Evolutionary conservation across 2,329 filamentous ascomycete species (phyloP), one percentile per base, ranked within the genome.

Genomic region (Aspergillus flavus): DNA sequence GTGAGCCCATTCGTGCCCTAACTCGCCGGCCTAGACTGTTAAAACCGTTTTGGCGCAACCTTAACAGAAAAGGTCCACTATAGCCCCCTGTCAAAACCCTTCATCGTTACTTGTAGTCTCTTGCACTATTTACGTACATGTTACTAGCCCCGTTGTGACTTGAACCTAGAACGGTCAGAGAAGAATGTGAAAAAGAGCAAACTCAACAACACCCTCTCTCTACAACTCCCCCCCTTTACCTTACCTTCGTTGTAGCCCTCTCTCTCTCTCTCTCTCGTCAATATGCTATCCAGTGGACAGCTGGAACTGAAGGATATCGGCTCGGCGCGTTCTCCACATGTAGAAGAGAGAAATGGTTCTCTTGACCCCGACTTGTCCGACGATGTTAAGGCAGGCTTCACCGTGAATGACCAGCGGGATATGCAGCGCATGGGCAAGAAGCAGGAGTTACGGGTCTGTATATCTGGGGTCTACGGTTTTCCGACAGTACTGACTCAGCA

Each of bases 351-450:
- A 10, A 50, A 58, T 41, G 57, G 26, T 19, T 26, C 10, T 11
- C 41, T 23, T 16, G 57, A 58, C n/a, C 46, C 23, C 7, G 46
- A 30, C 2, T 14, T 58, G 10, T 36, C 57, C 28, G 30, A 58
- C 16, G 57, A 50, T 16, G 57, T 58, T 11, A 50, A 50, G 23
- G 14, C 12, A 16, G 57, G 57, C 11, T 58, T 58, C 57, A 58
- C 57, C 6, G 19, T 32, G 6, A 46, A 45, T 21, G 57, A 58
- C 4, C 57, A 58, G 21, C 26, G 43, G 21, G 57, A 58, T 39
- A 58, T 58, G 57, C 57, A 58, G 45, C 57, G 57, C 23, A 58
- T 58, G 57, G 57, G 57, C 12, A 58, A 58, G n/a, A 58, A 58
- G n/a, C 57, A 58, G 43, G 57, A 58, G 19, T 6, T 58, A 19